Conservation (phyloP, 805 yeast species). For the Ogataea neopini region DNA sequence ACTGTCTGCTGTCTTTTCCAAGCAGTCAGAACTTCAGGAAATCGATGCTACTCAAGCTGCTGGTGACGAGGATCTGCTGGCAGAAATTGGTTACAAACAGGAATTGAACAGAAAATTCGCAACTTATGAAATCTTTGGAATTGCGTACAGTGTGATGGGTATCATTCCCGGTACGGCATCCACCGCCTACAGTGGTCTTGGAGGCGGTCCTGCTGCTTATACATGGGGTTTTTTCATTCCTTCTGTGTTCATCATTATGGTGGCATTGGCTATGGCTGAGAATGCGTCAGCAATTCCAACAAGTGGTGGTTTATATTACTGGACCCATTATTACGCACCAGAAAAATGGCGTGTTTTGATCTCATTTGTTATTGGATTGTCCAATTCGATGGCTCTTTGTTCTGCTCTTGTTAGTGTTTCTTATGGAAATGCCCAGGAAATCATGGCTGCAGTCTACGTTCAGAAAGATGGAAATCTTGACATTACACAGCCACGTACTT, state of each 20-base stretch:
- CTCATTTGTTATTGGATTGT: constrained; percentile 64
- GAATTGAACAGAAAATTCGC: constrained; percentile 62
- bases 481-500: constrained; percentile 52
- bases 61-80: constrained; percentile 39
- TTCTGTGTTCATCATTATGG: constrained; percentile 51
- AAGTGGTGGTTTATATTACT: constrained; percentile 71
- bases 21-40: constrained; percentile 24
- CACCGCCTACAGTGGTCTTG: constrained; percentile 49
- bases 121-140: constrained; percentile 65
- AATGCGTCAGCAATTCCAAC: constrained; percentile 68
- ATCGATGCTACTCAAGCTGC: constrained; percentile 29
- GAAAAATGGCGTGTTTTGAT: constrained; percentile 49
- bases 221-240: constrained; percentile 76
- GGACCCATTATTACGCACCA: constrained; percentile 70
- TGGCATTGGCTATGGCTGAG: constrained; percentile 67
- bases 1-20: constrained; percentile 5
- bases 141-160: constrained; percentile 77
- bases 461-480: constrained; percentile 53
- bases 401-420: constrained; percentile 68
- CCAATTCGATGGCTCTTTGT: constrained; percentile 65
- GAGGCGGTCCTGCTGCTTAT: constrained; percentile 64
- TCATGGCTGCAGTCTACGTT: constrained; percentile 56
- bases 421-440: constrained; percentile 64
- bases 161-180: constrained; percentile 65
- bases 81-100: constrained; percentile 68